Base-by-base conservation (phyloP, 75 land plant species). In the Larix kaempferi region DNA sequence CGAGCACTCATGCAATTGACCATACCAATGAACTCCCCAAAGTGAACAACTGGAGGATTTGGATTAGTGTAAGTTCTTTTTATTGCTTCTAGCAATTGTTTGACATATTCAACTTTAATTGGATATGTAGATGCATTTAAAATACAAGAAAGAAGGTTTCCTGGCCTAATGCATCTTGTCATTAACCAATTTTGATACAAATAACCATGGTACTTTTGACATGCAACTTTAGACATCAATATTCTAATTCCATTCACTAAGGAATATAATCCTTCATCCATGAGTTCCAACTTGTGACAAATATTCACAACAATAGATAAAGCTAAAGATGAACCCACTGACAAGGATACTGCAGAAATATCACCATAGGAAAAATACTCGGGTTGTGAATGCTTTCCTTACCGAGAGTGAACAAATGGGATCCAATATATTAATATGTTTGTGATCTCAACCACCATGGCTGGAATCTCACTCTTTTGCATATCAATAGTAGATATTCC, bases 11-110 rank as follows among this genome's bases (percentile, higher is more conserved):
- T 27, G 21, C 81, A 85, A 86, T 91, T 91, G 15, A 87, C 90
- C 69, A 91, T 84, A 65, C 96, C 93, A 79, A 91, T 78, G 90
- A 91, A 84, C 1, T 83, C 96, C 66, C 93, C 86, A 21, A 93
- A 77, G 71, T 81, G 84, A 52, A 85, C 79, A 33, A 69, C 2
- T 71, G 91, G 85, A 79, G 86, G 81, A 29, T 86, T 75, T 59
- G 79, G 71, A 27, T 82, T 74, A 33, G 78, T 76, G 75, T 84
- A 89, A 52, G 82, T 72, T 73, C 78, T 83, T 77, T 78, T 91
- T 49, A 89, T 79, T 35, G 82, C 55, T 44, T 78, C 79, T 27
- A 93, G 76, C 4, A 91, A 81, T 57, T 55, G 39, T 60, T 85
- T 85, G 14, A 88, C 80, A 64, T 59, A 76, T 67, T 87, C 82